phyloP scores from a whole-genome alignment of 306 rosid genomes.

The Senna tora region DNA sequence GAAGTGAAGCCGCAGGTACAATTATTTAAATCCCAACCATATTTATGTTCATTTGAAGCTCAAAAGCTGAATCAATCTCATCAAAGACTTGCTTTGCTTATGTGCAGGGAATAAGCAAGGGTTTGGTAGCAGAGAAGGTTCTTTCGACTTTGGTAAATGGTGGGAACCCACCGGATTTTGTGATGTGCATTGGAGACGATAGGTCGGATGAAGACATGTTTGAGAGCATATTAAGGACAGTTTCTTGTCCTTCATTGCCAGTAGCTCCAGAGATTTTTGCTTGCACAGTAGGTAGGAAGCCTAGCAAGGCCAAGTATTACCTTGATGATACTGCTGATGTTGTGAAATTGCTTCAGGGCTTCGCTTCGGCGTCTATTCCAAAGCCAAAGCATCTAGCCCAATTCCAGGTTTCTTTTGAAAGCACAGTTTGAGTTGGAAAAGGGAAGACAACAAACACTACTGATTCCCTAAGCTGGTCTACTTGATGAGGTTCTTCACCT shows the following conservation, averaged over 20 bases:
- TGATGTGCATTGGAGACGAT: slow-evolving; percentile 80
- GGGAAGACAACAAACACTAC: neutral
- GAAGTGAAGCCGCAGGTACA: slow-evolving; percentile 84
- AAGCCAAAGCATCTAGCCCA: slow-evolving; percentile 58
- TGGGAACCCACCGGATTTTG: slow-evolving; percentile 65
- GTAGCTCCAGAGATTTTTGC: slow-evolving; percentile 66
- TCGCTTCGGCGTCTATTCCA: slow-evolving; percentile 65
- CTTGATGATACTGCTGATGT: slow-evolving; percentile 72
- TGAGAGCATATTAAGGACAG: slow-evolving; percentile 63
- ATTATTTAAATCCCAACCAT: neutral
- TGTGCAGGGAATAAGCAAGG: slow-evolving; percentile 79
- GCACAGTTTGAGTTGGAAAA: slow-evolving; percentile 46
- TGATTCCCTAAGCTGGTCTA: slow-evolving; percentile 22
- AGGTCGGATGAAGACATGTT: slow-evolving; percentile 86
- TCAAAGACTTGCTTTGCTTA: slow-evolving; percentile 11
- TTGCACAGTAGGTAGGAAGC: slow-evolving; percentile 78
- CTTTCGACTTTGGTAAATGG: slow-evolving; percentile 55
- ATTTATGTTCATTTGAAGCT: neutral
- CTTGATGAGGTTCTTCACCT: slow-evolving; percentile 26
- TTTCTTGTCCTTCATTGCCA: slow-evolving; percentile 50
- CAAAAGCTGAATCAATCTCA: slow-evolving; percentile 14
- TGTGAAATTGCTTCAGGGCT: slow-evolving; percentile 63
- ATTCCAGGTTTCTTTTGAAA: slow-evolving; percentile 72
- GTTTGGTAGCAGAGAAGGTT: slow-evolving; percentile 60
- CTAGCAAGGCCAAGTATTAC: slow-evolving; percentile 80